Evolutionary conservation across 2,329 filamentous ascomycete species (phyloP), one percentile per base, ranked within the genome.

Genomic region (Phoma sp.): DNA sequence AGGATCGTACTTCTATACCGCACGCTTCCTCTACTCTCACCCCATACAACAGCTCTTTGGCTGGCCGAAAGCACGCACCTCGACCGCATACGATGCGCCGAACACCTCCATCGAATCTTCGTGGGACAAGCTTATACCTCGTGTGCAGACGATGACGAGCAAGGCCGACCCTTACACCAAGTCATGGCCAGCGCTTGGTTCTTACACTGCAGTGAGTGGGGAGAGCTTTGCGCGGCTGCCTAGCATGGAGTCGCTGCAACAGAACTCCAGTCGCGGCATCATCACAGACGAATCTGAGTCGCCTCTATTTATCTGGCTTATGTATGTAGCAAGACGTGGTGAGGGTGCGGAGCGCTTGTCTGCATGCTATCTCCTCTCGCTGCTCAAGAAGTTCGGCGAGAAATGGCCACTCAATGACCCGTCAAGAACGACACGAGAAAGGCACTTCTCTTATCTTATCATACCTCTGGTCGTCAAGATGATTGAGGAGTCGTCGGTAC

Each of bases 1-100:
- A 57, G 86, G 90, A 65, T 97, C 93, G 0, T 88, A 87, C 62
- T 90, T 88, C 73, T 85, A 91, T 49, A 87, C 90, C 8, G 88
- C 88, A 60, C 84, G 90, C 11, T 74, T 81, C 41, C 64, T 80
- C 18, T 77, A 80, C 49, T 77, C 77, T 5, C 69, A 73, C n/a
- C 64, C 71, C 13, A 73, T 77, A 49, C 70, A 70, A 42, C 61
- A 65, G 47, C 60, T 70, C 24, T 74, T 74, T 39, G 66, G 63
- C 11, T 67, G 67, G 62, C 64, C 67, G 4, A 73, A 72, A 45
- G 62, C 67, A 32, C 57, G 53, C 37, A 46, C 57, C 8, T 42
- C 62, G 25, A 45, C 56, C 27, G 40, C 56, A 24, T 68, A 62
- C 23, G 67, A 72, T 25, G 41, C 37, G 23, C 52, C 40, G n/a